These are phyloP conservation scores for Parsonsia alboflavescens DNA, from an alignment of 257 asterid genomes.

Conservation along the genomic window DNA sequence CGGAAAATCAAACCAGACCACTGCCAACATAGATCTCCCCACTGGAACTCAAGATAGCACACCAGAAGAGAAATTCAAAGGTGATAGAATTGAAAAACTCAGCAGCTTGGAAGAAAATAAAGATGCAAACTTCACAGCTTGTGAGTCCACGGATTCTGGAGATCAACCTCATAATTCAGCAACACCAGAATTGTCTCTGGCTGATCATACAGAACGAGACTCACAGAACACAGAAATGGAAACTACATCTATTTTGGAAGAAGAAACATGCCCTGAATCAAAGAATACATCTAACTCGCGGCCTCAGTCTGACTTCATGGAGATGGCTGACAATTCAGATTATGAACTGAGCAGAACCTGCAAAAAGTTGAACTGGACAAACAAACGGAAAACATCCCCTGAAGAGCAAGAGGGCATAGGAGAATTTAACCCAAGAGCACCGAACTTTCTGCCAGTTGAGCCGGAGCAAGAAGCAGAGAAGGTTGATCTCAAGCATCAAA, in stretches of 20 bases:
- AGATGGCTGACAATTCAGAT: conserved; percentile 2
- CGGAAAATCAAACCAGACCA: conserved; percentile 11
- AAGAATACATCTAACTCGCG: neutral
- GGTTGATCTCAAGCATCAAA: conserved; percentile 79
- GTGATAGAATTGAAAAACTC: neutral
- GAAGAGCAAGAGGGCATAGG: conserved; percentile 33
- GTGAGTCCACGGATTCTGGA: neutral
- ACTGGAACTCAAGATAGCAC: conserved; percentile 2
- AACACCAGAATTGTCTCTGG: neutral
- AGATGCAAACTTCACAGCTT: conserved; percentile 7
- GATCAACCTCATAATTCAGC: conserved; percentile 16
- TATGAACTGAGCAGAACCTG: conserved; percentile 15
- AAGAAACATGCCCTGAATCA: neutral
- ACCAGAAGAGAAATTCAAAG: neutral
- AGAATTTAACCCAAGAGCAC: conserved; percentile 64
- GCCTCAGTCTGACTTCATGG: neutral
- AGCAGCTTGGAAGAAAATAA: conserved; percentile 8
- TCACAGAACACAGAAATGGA: neutral
- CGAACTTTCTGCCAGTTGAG: conserved; percentile 62
- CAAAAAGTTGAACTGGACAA: conserved; percentile 19
- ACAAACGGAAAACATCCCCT: conserved; percentile 27
- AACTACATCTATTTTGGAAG: neutral
- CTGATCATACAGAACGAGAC: conserved; percentile 1
- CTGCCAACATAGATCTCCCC: conserved; percentile 4
- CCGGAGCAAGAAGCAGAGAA: conserved; percentile 60